phyloP scores from a whole-genome alignment of 208 protist genomes.

The Porcisia hertigi region DNA sequence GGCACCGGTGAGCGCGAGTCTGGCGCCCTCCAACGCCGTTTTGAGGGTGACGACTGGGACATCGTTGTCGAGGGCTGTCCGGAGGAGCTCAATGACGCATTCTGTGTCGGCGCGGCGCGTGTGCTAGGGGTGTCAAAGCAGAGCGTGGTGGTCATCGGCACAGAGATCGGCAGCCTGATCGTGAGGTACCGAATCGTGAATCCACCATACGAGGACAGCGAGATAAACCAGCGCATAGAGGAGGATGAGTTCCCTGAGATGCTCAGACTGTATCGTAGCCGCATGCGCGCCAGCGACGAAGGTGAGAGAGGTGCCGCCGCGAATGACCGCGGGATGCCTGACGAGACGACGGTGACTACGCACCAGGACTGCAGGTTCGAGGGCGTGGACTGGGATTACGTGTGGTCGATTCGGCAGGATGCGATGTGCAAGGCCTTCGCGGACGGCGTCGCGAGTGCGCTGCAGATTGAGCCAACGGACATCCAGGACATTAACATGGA shows the following conservation, averaged over 20 bases:
- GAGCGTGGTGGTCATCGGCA: slow-evolving; percentile 42
- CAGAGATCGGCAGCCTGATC: slow-evolving; percentile 46
- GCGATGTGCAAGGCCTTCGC: slow-evolving; percentile 45
- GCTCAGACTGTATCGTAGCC: slow-evolving; percentile 38
- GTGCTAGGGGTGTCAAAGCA: slow-evolving; percentile 33
- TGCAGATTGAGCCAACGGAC: slow-evolving; percentile 19
- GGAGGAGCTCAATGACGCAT: slow-evolving; percentile 49
- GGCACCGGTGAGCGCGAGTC: slow-evolving; percentile 32
- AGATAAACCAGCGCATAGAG: slow-evolving; percentile 36
- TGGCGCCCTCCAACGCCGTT: slow-evolving; percentile 49
- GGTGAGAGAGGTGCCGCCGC: slow-evolving; percentile 11
- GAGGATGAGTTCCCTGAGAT: slow-evolving; percentile 49
- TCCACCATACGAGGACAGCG: slow-evolving; percentile 34
- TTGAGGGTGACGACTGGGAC: slow-evolving; percentile 73
- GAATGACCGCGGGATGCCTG: background rate
- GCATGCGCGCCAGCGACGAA: slow-evolving; percentile 21
- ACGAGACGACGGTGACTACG: background rate
- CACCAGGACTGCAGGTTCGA: slow-evolving; percentile 29
- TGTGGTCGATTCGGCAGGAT: slow-evolving; percentile 31
- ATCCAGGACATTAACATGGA: too few species aligned
- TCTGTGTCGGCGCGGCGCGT: slow-evolving; percentile 43
- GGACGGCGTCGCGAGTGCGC: slow-evolving; percentile 18
- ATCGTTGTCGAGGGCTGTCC: slow-evolving; percentile 40
- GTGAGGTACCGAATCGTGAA: slow-evolving; percentile 51
- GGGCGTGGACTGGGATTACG: slow-evolving; percentile 42